Percentiles rank a stretch among this genome's conserved stretches.
phyloP scores from a whole-genome alignment of 73 alveolate species.

The Breviolum minutum region DNA sequence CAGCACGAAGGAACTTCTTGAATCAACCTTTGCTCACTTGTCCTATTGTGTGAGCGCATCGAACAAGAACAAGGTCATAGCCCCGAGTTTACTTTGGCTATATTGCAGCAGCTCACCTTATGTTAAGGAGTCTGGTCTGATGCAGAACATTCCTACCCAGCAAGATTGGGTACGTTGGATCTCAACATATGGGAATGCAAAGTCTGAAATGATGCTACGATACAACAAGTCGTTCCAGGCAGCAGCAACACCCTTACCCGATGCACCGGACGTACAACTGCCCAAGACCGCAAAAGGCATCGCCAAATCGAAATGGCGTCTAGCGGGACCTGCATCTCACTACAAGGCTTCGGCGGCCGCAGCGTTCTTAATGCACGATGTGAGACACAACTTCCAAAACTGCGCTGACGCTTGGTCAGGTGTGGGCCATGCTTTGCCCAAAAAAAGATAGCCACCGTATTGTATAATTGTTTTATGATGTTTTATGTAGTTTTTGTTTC shows the following conservation, averaged over 20 bases:
- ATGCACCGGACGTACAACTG: background rate
- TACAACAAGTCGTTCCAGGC: background rate
- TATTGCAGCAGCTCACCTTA: background rate
- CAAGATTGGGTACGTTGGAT: background rate
- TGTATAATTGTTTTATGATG: too few species aligned
- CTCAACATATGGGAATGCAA: background rate
- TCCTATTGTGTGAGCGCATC: background rate
- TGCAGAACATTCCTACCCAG: background rate
- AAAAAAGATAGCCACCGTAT: too few species aligned
- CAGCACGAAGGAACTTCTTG: background rate
- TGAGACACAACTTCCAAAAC: background rate
- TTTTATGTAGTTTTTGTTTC: background rate
- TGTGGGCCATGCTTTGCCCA: background rate
- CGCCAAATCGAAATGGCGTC: background rate
- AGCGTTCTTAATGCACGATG: background rate
- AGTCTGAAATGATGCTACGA: background rate
- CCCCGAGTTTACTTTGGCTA: background rate
- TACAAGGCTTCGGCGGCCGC: background rate
- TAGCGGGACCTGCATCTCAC: background rate
- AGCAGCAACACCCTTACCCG: background rate
- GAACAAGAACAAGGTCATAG: background rate
- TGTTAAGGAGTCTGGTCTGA: background rate
- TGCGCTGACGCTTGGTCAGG: background rate
- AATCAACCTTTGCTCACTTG: constrained; percentile 2
- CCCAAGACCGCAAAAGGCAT: background rate